Conservation (phyloP, 2,329 filamentous ascomycete genomes). For the Alternaria sp. region DNA sequence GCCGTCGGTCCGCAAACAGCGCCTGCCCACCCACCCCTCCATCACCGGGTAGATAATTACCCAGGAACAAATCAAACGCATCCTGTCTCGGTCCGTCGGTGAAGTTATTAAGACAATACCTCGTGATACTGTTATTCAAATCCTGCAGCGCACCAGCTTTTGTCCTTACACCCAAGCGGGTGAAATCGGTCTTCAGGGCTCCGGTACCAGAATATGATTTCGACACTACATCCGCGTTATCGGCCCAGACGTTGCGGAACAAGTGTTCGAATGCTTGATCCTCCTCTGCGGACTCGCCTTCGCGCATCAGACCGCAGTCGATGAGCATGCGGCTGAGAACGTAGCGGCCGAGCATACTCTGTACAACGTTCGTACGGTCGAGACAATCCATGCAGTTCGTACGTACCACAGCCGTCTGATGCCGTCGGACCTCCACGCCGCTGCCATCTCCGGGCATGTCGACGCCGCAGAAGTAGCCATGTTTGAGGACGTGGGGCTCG, state of each 20-base stretch:
- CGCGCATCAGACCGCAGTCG: conserved; percentile 78
- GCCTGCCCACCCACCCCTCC: too few relatives aligned
- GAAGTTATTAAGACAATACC: conserved; percentile 95
- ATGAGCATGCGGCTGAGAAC: conserved; percentile 87
- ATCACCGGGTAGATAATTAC: too few relatives aligned
- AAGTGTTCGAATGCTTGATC: conserved; percentile 84
- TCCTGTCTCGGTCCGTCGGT: conserved; percentile 92
- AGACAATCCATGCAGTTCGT: conserved; percentile 99
- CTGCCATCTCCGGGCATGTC: conserved; percentile 80
- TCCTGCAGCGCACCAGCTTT: conserved; percentile 85
- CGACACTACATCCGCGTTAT: conserved; percentile 96
- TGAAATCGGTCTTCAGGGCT: conserved; percentile 97
- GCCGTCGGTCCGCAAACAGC: conserved; percentile 71
- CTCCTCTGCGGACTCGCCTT: conserved; percentile 79
- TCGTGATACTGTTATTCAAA: conserved; percentile 82
- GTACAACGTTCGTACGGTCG: conserved; percentile 96
- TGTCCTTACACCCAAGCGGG: conserved; percentile 88
- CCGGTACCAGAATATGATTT: conserved; percentile 94
- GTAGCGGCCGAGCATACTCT: conserved; percentile 93
- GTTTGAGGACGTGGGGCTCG: conserved; percentile 74
- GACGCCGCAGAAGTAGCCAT: conserved; percentile 91
- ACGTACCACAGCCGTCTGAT: conserved; percentile 88
- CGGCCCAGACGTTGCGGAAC: conserved; percentile 97
- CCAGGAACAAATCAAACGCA: conserved; percentile 92
- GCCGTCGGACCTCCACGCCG: conserved; percentile 77